Evolutionary conservation across 805 yeast genomes (phyloP).

Genomic region (Millerago galiae): DNA sequence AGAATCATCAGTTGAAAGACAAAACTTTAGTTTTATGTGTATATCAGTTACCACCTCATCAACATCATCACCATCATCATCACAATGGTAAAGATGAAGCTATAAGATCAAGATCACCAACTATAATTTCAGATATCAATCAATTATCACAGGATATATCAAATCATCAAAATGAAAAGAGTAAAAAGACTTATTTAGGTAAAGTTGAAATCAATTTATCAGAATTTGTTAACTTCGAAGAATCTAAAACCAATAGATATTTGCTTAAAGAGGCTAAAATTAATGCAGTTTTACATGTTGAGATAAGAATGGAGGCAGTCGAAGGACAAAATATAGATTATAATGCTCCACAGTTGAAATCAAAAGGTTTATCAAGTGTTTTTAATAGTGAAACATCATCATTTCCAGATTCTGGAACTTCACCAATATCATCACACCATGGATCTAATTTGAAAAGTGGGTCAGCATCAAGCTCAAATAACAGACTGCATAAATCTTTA

Average conservation of each 20-base stretch:
- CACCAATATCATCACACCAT: slow-evolving; percentile 3
- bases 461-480: background rate
- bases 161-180: background rate
- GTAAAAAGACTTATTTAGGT: slow-evolving; percentile 50
- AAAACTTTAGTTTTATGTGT: slow-evolving; percentile 37
- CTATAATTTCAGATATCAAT: background rate
- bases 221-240: slow-evolving; percentile 45
- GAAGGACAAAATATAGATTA: slow-evolving; percentile 39
- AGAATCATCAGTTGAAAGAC: slow-evolving; percentile 28
- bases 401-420: slow-evolving; percentile 10
- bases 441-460: slow-evolving; percentile 1
- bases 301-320: slow-evolving; percentile 42
- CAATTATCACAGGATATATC: slow-evolving; percentile 2
- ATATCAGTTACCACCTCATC: slow-evolving; percentile 29
- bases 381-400: slow-evolving; percentile 15
- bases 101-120: slow-evolving; percentile 3
- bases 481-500: slow-evolving; percentile 8
- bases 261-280: slow-evolving; percentile 73
- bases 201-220: slow-evolving; percentile 58
- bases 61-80: background rate
- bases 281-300: slow-evolving; percentile 67
- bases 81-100: background rate
- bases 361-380: slow-evolving; percentile 45
- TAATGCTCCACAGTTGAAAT: slow-evolving; percentile 34
- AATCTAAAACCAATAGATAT: slow-evolving; percentile 44